Percentiles rank a stretch among this genome's conserved stretches.
Evolutionary conservation across 1,284 basidiomycete genomes (phyloP).

Genomic region (Trichosporon sp.): DNA sequence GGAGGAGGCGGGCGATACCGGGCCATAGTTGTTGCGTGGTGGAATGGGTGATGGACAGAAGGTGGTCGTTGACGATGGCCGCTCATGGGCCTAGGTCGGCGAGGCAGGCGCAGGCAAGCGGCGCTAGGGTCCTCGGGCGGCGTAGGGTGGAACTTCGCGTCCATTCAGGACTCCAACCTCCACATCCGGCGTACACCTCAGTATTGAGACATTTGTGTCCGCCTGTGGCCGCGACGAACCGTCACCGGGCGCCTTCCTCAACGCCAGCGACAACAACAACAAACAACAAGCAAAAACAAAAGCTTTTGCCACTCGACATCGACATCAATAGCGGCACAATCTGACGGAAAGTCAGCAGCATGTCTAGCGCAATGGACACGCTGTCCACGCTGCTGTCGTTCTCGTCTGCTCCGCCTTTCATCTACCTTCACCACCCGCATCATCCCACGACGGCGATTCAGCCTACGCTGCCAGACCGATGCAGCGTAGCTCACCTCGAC

Average conservation of each 20-base stretch:
- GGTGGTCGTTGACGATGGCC: background rate
- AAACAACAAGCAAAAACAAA: background rate
- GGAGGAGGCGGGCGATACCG: conserved; percentile 23
- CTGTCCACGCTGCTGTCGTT: conserved; percentile 54
- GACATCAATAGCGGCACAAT: background rate
- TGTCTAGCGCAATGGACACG: conserved; percentile 15
- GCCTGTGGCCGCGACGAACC: background rate
- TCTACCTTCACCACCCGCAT: conserved; percentile 63
- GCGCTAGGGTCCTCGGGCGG: background rate
- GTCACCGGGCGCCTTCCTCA: background rate
- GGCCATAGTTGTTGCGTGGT: conserved; percentile 18
- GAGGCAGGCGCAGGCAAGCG: too few species aligned
- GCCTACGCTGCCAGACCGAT: conserved; percentile 43
- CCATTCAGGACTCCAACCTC: background rate
- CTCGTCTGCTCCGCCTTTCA: conserved; percentile 58
- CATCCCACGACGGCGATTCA: conserved; percentile 45
- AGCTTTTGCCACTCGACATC: background rate
- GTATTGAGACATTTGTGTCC: background rate
- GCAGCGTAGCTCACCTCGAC: conserved; percentile 52
- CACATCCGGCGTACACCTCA: too few species aligned
- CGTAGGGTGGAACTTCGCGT: background rate
- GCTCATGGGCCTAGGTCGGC: background rate
- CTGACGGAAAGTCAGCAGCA: background rate
- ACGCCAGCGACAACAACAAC: background rate
- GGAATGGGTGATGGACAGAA: background rate